Evolutionary conservation across 2,329 filamentous ascomycete species (phyloP), one percentile per base, ranked within the genome.

Genomic region (Apiospora saccharicola): DNA sequence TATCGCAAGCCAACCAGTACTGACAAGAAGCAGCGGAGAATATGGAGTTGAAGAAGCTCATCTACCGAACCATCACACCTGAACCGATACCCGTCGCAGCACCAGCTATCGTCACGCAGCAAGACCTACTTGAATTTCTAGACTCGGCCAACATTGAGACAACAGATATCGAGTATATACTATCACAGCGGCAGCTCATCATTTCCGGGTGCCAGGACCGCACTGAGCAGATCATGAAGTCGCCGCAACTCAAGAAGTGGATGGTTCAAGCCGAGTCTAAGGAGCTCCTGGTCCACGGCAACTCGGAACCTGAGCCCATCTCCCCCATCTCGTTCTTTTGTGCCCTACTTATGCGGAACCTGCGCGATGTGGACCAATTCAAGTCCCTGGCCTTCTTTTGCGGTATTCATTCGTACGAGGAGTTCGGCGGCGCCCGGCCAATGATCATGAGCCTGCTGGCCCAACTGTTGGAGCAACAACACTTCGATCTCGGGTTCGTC

Each of bases 401-500:
- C 26, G 68, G 68, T 8, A 6, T 16, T 8, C 43, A 69, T 8
- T 13, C 30, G 4, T 37, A 69, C 16, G 30, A 69, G 0, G 68
- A 69, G 8, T 6, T n/a, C 16, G 68, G 68, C n/a, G 43, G 44
- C 1, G 26, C 30, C 10, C 46, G 68, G 14, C 30, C 26, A n/a
- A 69, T 69, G 68, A 69, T 69, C 44, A 37, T 69, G 44, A 69
- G 68, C 44, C 44, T 69, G 30, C n/a, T 69, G 12, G 16, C 68
- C 5, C 68, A 69, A 5, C 44, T 51, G 1, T 14, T 51, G 26
- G 16, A 69, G 16, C 68, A 69, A 22, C 44, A 69, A 19, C 26
- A 7, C n/a, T 69, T 47, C 26, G 68, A 69, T 3, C 44, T 69
- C 7, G 2, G 46, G 7, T 69, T 69, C 26, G n/a, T 69, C 26